Conservation (phyloP, 177 flowering plant species). For the Tripterygium wilfordii region DNA sequence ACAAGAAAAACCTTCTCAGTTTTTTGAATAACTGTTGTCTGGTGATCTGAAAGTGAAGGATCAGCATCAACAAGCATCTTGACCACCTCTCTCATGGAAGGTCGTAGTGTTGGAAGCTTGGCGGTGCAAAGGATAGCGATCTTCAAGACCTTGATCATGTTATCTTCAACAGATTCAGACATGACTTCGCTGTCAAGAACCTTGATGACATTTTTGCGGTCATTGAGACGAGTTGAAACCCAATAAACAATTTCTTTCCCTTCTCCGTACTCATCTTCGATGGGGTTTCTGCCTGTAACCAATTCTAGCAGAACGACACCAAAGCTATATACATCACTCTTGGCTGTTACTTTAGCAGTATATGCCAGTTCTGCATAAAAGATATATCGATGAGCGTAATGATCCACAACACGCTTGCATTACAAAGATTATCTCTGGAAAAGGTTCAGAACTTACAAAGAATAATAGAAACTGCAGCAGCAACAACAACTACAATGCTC, state of each 20-base stretch:
- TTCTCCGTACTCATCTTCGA: slow-evolving; percentile 71
- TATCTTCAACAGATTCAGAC: slow-evolving; percentile 28
- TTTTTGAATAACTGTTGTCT: slow-evolving; percentile 11
- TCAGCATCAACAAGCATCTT: slow-evolving; percentile 82
- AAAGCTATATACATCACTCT: slow-evolving; percentile 82
- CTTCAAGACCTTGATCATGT: slow-evolving; percentile 73
- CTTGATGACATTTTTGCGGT: slow-evolving; percentile 25
- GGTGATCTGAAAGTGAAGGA: slow-evolving; percentile 33
- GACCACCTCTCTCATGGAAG: slow-evolving; percentile 80
- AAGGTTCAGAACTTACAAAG: no score
- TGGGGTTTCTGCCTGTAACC: slow-evolving; percentile 62
- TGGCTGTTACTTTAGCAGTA: slow-evolving; percentile 61
- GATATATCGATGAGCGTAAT: no score
- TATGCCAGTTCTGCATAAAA: slow-evolving; percentile 81
- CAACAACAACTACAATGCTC: no score
- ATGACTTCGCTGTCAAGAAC: slow-evolving; percentile 51
- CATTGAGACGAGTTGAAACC: slow-evolving; percentile 51
- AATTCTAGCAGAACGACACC: slow-evolving; percentile 93
- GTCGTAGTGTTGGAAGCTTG: slow-evolving; percentile 77
- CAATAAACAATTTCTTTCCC: slow-evolving; percentile 83
- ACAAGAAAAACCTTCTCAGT: slow-evolving; percentile 8
- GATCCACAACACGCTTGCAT: no score
- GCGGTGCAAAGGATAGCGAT: slow-evolving; percentile 61
- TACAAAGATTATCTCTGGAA: no score
- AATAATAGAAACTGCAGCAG: no score